phyloP scores from a whole-genome alignment of 192 early-diverging fungal species.

The Dissophora ornata region DNA sequence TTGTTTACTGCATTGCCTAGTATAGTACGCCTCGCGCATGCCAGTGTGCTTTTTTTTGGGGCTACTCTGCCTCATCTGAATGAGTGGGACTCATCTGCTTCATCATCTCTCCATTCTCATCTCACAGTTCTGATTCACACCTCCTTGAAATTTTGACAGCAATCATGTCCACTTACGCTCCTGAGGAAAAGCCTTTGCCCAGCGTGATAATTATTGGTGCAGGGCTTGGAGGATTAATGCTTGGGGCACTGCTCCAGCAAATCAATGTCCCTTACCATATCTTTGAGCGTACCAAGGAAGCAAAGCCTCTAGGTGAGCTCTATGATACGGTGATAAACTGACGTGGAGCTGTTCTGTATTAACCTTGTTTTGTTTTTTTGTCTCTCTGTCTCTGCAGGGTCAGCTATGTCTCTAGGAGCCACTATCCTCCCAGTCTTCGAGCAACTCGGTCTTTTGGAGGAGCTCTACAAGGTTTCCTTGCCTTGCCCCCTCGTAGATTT shows the following conservation, averaged over 20 bases:
- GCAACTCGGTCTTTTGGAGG: conserved; percentile 15
- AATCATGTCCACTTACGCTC: neutral
- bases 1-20: too few species aligned
- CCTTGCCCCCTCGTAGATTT: neutral
- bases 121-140: too few species aligned
- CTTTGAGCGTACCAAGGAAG: conserved; percentile 6
- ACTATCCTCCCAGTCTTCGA: conserved; percentile 15
- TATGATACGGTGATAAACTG: neutral
- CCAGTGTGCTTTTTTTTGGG: too few species aligned
- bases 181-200: neutral
- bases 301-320: conserved; percentile 8
- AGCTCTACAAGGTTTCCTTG: conserved; percentile 12
- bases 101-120: too few species aligned
- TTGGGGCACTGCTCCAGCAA: conserved; percentile 7
- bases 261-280: conserved; percentile 11
- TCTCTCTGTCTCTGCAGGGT: too few species aligned
- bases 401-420: conserved; percentile 5
- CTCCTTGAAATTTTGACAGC: too few species aligned
- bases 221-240: conserved; percentile 1
- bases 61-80: too few species aligned
- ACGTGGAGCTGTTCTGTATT: too few species aligned
- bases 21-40: too few species aligned
- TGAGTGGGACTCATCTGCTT: too few species aligned
- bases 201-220: conserved; percentile 6
- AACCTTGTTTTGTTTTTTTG: too few species aligned